phyloP scores from a whole-genome alignment of 768 basidiomycete species.

The Leccinum uliginosum region DNA sequence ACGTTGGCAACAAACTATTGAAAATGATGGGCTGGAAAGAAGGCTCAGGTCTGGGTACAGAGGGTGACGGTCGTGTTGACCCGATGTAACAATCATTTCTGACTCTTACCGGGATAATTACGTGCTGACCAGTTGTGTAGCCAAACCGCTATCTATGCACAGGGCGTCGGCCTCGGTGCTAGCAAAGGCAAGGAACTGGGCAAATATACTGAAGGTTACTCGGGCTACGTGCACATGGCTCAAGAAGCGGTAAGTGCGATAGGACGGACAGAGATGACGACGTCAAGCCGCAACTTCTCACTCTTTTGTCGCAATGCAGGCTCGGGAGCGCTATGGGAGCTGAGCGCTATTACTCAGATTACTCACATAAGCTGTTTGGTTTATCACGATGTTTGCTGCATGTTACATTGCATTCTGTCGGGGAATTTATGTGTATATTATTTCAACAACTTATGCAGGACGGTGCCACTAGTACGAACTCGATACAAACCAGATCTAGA shows the following conservation, averaged over 20 bases:
- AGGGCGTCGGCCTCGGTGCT: conserved; percentile 89
- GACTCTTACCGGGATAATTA: not conserved
- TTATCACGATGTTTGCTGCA: conserved; percentile 10
- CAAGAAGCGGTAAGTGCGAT: conserved; percentile 57
- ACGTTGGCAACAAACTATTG: conserved; percentile 88
- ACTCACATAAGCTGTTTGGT: conserved; percentile 11
- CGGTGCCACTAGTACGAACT: not conserved
- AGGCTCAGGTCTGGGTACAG: conserved; percentile 79
- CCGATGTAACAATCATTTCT: conserved; percentile 55
- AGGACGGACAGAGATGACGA: conserved; percentile 21
- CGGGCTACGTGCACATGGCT: conserved; percentile 68
- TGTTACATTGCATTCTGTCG: conserved; percentile 11
- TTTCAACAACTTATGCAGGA: conserved; percentile 7
- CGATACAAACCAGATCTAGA: conserved; percentile 1
- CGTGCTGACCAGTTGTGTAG: conserved; percentile 35
- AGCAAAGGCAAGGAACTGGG: conserved; percentile 83
- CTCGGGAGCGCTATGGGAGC: conserved; percentile 34
- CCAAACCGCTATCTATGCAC: conserved; percentile 79
- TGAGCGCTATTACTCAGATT: conserved; percentile 16
- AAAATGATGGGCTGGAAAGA: conserved; percentile 99
- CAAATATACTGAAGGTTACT: conserved; percentile 63
- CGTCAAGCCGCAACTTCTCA: conserved; percentile 19
- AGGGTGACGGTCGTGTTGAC: conserved; percentile 81
- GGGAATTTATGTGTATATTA: conserved; percentile 19
- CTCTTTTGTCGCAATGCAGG: conserved; percentile 27